Base-by-base conservation (phyloP, 2,329 filamentous ascomycete species). In the Alternaria sp. region DNA sequence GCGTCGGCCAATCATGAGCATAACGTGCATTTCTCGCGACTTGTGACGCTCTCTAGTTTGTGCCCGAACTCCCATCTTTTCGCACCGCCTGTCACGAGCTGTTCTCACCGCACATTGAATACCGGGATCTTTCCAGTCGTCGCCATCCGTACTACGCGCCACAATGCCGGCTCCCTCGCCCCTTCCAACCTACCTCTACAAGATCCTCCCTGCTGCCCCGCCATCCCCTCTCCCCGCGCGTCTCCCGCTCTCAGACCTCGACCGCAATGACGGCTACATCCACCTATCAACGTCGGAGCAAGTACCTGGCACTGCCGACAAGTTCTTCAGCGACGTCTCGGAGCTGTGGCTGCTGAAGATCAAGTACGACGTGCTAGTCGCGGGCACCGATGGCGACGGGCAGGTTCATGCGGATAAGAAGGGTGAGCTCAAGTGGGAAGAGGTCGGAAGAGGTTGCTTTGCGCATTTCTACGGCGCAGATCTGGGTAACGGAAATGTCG, bases 211-310 rank as follows among this genome's bases (percentile, higher is more conserved):
- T 26, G 66, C 71, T 21, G 81, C 84, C 23, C 87, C 88, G 28
- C 83, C 84, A 8, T 78, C 82, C 21, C 86, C 86, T 2, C 80
- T 89, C 36, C 88, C 88, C 4, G 74, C 80, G 2, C 78, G 81
- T 61, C 86, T 87, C 57, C 87, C 88, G 13, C 81, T 87, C 63
- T 90, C 88, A 12, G 84, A 86, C 32, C 84, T 89, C 47, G 88
- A 90, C 75, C 77, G 79, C 66, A 83, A 85, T 36, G 88, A 90
- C 72, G 87, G 87, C 52, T 90, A 88, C 76, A 81, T 90, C 30
- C 88, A 90, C 69, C 76, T 90, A 15, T 89, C 87, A 72, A 86
- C 85, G 0, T 82, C 84, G 2, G 77, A 78, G 40, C 88, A 90
- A 81, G 75, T 77, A 1, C 69, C 76, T 46, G 70, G 73, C 19